These are phyloP conservation scores for Halophytophthora batemanensis DNA, from an alignment of 352 stramenopile genomes.

Conservation along the genomic window DNA sequence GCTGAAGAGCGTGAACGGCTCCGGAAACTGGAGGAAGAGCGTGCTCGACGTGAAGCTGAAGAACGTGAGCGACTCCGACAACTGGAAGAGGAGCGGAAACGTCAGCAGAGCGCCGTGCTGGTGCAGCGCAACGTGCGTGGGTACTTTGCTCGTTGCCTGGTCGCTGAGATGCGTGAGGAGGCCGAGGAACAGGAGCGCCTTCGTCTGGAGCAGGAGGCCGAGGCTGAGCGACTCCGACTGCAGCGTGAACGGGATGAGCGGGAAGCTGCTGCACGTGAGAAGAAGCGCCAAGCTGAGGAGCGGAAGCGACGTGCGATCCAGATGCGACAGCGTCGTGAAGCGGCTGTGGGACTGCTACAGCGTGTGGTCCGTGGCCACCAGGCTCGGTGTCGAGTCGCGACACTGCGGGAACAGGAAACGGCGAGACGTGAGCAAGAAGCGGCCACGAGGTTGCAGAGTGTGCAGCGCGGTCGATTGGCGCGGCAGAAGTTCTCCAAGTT, in stretches of 20 bases:
- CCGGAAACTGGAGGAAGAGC: conserved; percentile 28
- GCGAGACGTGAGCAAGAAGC: conserved; percentile 19
- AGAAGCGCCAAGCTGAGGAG: conserved; percentile 28
- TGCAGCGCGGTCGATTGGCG: conserved; percentile 43
- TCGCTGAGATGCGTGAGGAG: conserved; percentile 32
- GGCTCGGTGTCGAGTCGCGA: conserved; percentile 15
- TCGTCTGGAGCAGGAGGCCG: conserved; percentile 42
- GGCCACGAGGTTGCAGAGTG: conserved; percentile 32
- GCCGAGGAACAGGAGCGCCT: conserved; percentile 34
- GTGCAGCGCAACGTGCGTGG: conserved; percentile 49
- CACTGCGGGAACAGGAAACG: conserved; percentile 22
- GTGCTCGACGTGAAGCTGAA: conserved; percentile 24
- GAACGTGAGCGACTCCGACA: conserved; percentile 25
- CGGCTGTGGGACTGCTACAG: conserved; percentile 28
- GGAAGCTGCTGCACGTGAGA: conserved; percentile 32
- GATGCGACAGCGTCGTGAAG: conserved; percentile 29
- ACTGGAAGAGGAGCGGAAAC: conserved; percentile 32
- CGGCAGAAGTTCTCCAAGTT: conserved; percentile 55
- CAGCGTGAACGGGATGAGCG: conserved; percentile 31
- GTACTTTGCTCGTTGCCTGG: conserved; percentile 42
- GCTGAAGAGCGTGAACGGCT: conserved; percentile 34
- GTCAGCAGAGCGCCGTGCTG: conserved; percentile 32
- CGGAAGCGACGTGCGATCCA: conserved; percentile 27
- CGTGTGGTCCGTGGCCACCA: conserved; percentile 30
- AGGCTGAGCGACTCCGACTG: conserved; percentile 33